A percentile compares a stretch with the other conserved stretches of the same genome.
Conservation (phyloP, 2,329 filamentous ascomycete genomes). For the Microcyclosporella mali region DNA sequence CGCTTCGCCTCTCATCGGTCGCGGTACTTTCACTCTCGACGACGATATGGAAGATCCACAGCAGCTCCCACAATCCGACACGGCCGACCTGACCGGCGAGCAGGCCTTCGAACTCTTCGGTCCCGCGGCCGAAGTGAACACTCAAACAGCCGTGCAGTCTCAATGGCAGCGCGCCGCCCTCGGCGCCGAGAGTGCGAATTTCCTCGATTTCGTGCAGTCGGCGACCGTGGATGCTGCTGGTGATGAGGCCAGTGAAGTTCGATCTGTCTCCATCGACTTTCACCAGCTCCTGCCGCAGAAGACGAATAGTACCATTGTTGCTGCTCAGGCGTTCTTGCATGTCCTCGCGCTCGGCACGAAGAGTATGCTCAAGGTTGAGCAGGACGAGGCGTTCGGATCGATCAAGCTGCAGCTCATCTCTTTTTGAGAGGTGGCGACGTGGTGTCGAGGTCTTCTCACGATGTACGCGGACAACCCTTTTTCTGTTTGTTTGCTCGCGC, state of each 20-base stretch:
- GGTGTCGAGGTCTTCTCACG: no score
- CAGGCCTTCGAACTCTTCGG: slow-evolving; percentile 44
- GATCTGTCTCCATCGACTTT: slow-evolving; percentile 54
- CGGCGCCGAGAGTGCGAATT: slow-evolving; percentile 56
- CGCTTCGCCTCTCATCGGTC: slow-evolving; percentile 56
- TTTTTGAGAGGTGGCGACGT: no score
- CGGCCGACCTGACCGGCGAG: slow-evolving; percentile 18
- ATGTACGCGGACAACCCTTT: no score
- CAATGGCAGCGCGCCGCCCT: slow-evolving; percentile 49
- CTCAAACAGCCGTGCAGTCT: slow-evolving; percentile 42
- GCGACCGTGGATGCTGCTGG: slow-evolving; percentile 39
- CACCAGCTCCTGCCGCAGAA: slow-evolving; percentile 59
- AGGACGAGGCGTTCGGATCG: slow-evolving; percentile 43
- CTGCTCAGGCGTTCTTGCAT: slow-evolving; percentile 71
- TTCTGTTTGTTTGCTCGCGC: no score
- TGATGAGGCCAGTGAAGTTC: slow-evolving; percentile 21
- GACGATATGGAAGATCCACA: slow-evolving; percentile 14
- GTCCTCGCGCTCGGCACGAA: slow-evolving; percentile 58
- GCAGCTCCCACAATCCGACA: slow-evolving; percentile 11
- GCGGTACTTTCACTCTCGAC: slow-evolving; percentile 25
- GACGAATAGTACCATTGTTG: slow-evolving; percentile 53
- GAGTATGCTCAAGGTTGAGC: slow-evolving; percentile 44
- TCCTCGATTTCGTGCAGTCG: slow-evolving; percentile 53
- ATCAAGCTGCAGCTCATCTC: slow-evolving; percentile 19
- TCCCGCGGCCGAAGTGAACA: slow-evolving; percentile 42